Percentiles rank a stretch among this genome's conserved stretches.
These are phyloP conservation scores for Metschnikowia continentalis DNA, from an alignment of 805 yeast genomes.

Conservation along the genomic window DNA sequence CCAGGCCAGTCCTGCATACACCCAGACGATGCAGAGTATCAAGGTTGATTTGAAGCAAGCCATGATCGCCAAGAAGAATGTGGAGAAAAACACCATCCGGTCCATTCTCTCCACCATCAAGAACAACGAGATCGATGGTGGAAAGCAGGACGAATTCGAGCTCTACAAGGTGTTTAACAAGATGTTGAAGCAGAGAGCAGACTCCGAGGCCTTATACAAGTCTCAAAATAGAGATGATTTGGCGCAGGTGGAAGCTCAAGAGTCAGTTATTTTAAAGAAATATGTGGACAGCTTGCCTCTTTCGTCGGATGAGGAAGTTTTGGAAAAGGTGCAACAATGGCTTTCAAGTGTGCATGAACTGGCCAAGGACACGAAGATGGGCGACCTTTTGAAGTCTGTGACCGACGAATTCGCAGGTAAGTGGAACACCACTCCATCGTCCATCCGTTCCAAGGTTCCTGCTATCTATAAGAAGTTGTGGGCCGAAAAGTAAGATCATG, in stretches of 20 bases:
- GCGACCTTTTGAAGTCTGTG: slow-evolving; percentile 11
- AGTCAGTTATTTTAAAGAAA: slow-evolving; percentile 38
- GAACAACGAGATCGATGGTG: slow-evolving; percentile 31
- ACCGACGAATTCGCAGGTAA: slow-evolving; percentile 17
- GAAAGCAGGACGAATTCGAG: slow-evolving; percentile 20
- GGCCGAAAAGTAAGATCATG: slow-evolving; percentile 6
- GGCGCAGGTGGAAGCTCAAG: slow-evolving; percentile 49
- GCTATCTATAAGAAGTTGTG: slow-evolving; percentile 17
- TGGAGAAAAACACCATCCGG: slow-evolving; percentile 41
- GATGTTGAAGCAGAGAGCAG: slow-evolving; percentile 45
- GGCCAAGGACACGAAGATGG: slow-evolving; percentile 6
- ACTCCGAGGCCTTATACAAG: slow-evolving; percentile 46
- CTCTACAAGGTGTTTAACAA: slow-evolving; percentile 24
- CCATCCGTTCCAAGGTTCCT: slow-evolving; percentile 19
- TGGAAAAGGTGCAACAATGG: slow-evolving; percentile 24
- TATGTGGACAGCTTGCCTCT: slow-evolving; percentile 43
- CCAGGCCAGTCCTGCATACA: slow-evolving; percentile 33
- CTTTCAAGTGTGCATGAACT: slow-evolving; percentile 11
- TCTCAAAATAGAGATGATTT: slow-evolving; percentile 48
- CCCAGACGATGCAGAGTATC: slow-evolving; percentile 18
- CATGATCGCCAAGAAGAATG: slow-evolving; percentile 21
- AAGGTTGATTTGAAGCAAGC: slow-evolving; percentile 24
- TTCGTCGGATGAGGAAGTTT: slow-evolving; percentile 42
- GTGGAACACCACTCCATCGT: slow-evolving; percentile 20
- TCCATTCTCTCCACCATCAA: slow-evolving; percentile 40